Percentiles rank a stretch among this genome's conserved stretches.
phyloP scores from a whole-genome alignment of 805 yeast species.

The Saccharomycopsis fibuligera region DNA sequence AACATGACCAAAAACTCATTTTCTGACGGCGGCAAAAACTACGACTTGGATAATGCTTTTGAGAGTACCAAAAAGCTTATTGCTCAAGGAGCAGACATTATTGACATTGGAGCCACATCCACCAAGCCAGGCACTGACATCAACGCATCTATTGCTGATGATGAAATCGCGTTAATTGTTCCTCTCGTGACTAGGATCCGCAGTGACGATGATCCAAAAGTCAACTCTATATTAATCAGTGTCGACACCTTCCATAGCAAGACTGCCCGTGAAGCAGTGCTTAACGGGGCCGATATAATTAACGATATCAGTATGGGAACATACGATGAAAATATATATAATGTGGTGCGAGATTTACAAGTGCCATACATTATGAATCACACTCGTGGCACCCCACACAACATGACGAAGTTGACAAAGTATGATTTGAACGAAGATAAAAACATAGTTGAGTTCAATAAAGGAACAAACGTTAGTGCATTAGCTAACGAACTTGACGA shows the following conservation, averaged over 20 bases:
- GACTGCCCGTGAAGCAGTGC: slow-evolving; percentile 66
- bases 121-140: slow-evolving; percentile 73
- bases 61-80: slow-evolving; percentile 44
- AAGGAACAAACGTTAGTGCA: not conserved
- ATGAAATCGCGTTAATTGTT: slow-evolving; percentile 63
- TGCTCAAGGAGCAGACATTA: slow-evolving; percentile 57
- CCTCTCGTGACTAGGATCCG: slow-evolving; percentile 65
- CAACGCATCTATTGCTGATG: slow-evolving; percentile 49
- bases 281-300: slow-evolving; percentile 82
- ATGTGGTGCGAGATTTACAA: slow-evolving; percentile 53
- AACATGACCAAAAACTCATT: slow-evolving; percentile 94
- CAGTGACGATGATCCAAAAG: slow-evolving; percentile 28
- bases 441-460: not conserved
- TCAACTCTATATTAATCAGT: slow-evolving; percentile 51
- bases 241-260: slow-evolving; percentile 80
- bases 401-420: slow-evolving; percentile 56
- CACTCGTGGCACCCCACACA: slow-evolving; percentile 72
- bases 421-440: slow-evolving; percentile 33
- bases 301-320: slow-evolving; percentile 91
- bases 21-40: slow-evolving; percentile 72
- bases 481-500: not conserved
- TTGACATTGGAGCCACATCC: slow-evolving; percentile 93
- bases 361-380: slow-evolving; percentile 82
- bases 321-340: slow-evolving; percentile 60
- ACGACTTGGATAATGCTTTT: slow-evolving; percentile 36